Evolutionary conservation across 148 eudicot genomes (phyloP).

Genomic region (Polygonum aviculare): DNA sequence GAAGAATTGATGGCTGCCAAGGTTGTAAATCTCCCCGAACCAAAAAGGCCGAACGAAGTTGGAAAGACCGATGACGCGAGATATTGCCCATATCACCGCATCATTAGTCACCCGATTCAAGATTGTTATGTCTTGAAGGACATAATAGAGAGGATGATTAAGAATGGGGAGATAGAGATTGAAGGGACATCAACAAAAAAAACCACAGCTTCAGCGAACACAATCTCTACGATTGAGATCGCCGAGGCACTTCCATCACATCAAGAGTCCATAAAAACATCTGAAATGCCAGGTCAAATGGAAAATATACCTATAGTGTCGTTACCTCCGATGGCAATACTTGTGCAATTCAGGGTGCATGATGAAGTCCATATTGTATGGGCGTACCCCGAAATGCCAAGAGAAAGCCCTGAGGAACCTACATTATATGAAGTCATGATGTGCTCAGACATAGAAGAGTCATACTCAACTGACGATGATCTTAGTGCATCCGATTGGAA

Average conservation of each 20-base stretch:
- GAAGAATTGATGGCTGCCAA: background rate
- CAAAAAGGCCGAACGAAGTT: background rate
- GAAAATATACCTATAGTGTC: background rate
- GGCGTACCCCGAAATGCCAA: background rate
- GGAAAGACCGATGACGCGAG: background rate
- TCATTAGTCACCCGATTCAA: background rate
- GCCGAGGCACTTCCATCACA: too few species aligned
- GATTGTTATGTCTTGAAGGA: background rate
- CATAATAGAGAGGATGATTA: background rate
- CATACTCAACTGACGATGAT: background rate
- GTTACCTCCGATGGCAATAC: background rate
- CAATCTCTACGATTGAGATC: background rate
- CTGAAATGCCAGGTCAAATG: background rate
- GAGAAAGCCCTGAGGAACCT: background rate
- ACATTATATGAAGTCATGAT: background rate
- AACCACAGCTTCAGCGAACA: background rate
- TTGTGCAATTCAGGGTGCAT: background rate
- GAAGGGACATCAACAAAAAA: background rate
- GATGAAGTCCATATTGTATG: background rate
- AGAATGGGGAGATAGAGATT: background rate
- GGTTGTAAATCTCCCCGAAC: background rate
- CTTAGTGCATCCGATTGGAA: too few species aligned
- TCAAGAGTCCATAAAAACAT: background rate
- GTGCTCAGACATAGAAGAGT: background rate
- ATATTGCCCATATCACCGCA: background rate